Base-by-base conservation (phyloP, 495 filamentous ascomycete genomes). In the Eremomyces bilateralis region DNA sequence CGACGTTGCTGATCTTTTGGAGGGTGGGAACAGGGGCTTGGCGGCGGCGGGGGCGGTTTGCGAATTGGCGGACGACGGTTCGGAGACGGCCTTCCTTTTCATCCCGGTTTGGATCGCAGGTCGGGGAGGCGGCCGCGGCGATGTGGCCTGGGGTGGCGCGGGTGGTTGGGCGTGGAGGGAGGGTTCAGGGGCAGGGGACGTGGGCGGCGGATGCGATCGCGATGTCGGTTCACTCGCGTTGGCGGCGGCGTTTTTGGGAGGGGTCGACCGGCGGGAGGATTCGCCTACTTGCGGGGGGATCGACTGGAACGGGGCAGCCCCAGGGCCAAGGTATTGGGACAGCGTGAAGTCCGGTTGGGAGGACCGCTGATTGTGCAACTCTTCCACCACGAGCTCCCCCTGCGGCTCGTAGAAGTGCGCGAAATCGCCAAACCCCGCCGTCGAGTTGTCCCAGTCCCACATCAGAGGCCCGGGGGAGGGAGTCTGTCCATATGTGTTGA, bases 351-450 rank as follows among this genome's bases (percentile, higher is more conserved):
- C 49, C 25, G 44, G 42, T n/a, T 33, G 2, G 15, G 38, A 21
- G 6, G 22, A 21, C 2, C 32, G 39, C 24, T 48, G 48, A 20
- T 43, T 39, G 15, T 39, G 40, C n/a, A 41, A 41, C 40, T 51
- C 48, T 20, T 52, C 38, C 15, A 13, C 8, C 10, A 52, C 40
- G 3, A 55, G 44, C 37, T 55, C 52, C 34, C 52, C 52, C 36
- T 55, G 52, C 6, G 52, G 52, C 41, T 55, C 50, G 48, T 51
- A 55, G 35, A 47, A 41, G 24, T 44, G 43, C 4, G 46, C 34
- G 25, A 49, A 45, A 16, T 52, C 51, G 10, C 37, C 31, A 33
- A 52, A 42, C 13, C 38, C 43, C 29, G 48, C 36, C 15, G 37
- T 21, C 19, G 46, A 35, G 33, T 37, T 44, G 30, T 45, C 43